Evolutionary conservation across 2,329 filamentous ascomycete species (phyloP).

Genomic region (Furcasterigmium sp.): DNA sequence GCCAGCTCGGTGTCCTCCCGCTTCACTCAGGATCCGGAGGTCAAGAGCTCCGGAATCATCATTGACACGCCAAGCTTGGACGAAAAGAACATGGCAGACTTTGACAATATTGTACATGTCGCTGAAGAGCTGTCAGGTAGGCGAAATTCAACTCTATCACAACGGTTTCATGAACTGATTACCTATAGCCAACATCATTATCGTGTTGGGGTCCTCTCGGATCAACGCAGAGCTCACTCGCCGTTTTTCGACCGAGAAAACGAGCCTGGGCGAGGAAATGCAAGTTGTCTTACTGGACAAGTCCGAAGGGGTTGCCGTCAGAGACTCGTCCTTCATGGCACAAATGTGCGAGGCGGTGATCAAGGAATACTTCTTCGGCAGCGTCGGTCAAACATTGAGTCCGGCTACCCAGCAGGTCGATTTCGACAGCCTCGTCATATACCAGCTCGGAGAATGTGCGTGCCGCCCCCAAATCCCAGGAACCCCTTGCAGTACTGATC

Average conservation of each 20-base stretch:
- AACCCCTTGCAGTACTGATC: not conserved
- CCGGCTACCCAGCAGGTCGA: constrained; percentile 84
- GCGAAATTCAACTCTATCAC: constrained; percentile 4
- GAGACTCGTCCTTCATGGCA: constrained; percentile 70
- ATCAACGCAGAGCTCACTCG: constrained; percentile 70
- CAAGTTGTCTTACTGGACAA: constrained; percentile 75
- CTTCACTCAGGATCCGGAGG: constrained; percentile 67
- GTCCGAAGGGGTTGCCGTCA: constrained; percentile 77
- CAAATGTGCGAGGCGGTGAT: constrained; percentile 70
- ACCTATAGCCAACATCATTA: constrained; percentile 70
- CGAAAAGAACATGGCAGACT: constrained; percentile 58
- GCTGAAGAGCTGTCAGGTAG: constrained; percentile 48
- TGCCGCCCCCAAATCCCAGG: constrained; percentile 2
- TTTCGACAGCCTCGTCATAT: constrained; percentile 70
- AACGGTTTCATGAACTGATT: not conserved
- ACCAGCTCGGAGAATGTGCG: constrained; percentile 59
- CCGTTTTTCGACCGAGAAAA: constrained; percentile 55
- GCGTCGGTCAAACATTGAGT: constrained; percentile 68
- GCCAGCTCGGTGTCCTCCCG: constrained; percentile 74
- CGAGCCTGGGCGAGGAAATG: constrained; percentile 60
- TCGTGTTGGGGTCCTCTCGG: constrained; percentile 75
- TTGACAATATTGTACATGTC: constrained; percentile 79
- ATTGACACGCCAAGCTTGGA: constrained; percentile 76
- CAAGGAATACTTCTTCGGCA: constrained; percentile 92
- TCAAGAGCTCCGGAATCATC: constrained; percentile 71